These are phyloP conservation scores for Russula virescens DNA, from an alignment of 768 basidiomycete species.

Conservation along the genomic window DNA sequence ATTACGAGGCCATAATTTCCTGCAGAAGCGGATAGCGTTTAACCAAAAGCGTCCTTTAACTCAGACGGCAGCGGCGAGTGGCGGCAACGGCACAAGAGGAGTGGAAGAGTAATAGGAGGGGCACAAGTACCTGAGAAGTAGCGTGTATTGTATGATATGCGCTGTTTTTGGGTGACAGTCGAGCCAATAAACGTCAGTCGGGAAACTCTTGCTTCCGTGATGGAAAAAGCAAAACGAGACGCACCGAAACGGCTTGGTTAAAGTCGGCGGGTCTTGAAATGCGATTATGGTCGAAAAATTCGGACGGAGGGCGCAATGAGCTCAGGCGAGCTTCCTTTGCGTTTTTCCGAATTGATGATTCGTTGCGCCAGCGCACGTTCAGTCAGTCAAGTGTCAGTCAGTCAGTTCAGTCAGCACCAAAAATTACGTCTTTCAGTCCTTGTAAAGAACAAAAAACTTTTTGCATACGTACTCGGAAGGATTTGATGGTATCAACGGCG, in stretches of 20 bases:
- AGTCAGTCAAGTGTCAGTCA: too few species aligned
- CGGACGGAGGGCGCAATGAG: slow-evolving; percentile 60
- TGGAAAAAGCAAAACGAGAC: slow-evolving; percentile 29
- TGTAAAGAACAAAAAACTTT: too few species aligned
- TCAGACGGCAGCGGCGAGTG: too few species aligned
- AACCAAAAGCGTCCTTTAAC: background rate
- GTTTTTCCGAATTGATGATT: too few species aligned
- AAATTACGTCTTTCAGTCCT: too few species aligned
- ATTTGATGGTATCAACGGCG: slow-evolving; percentile 61
- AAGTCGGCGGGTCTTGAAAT: slow-evolving; percentile 80
- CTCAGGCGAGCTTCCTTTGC: slow-evolving; percentile 74
- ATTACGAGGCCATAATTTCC: slow-evolving; percentile 88
- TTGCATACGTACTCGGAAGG: slow-evolving; percentile 51
- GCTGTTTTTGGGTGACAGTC: slow-evolving; percentile 37
- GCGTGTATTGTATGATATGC: slow-evolving; percentile 91
- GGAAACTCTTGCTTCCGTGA: too few species aligned
- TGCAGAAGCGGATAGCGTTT: slow-evolving; percentile 26
- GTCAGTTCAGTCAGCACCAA: too few species aligned
- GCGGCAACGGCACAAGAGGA: too few species aligned
- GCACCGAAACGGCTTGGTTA: slow-evolving; percentile 69
- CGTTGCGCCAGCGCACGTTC: slow-evolving; percentile 1
- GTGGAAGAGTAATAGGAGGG: too few species aligned
- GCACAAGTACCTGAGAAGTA: slow-evolving; percentile 64
- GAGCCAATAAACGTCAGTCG: too few species aligned
- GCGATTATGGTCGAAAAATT: slow-evolving; percentile 82